Base-by-base conservation (phyloP, 805 yeast species). In the Kodamaea kakaduensis region DNA sequence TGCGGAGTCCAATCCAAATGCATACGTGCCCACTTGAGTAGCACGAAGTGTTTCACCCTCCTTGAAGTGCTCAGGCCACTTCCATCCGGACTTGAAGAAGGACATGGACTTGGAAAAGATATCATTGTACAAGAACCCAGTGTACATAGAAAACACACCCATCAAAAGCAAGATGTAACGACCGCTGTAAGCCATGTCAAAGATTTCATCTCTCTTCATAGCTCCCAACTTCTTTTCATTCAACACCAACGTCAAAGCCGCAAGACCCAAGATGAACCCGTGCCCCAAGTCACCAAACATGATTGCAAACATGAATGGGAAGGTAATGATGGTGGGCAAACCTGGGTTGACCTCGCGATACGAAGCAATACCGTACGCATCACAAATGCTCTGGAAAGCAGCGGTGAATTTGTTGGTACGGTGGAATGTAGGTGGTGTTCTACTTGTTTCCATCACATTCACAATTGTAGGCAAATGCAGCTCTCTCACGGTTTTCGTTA, bases 211-310 rank as follows among this genome's bases (percentile, higher is more conserved):
- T 48, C 81, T 71, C 38, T 62, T 57, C 73, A 77, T 72, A 17
- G 61, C 60, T 16, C 67, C 74, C 35, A 81, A 65, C 25, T 57
- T 55, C 36, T 55, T 58, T 53, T 82, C 88, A 41, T 76, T 75
- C 27, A 67, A 49, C 7, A 81, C 81, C 40, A 82, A 56, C 3
- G 61, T 52, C 13, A 68, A 43, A 9, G 84, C 84, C 14, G 76
- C 80, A 45, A 78, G 53, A 19, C 73, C 55, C 51, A 82, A 61
- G 37, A 82, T 63, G 38, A 78, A 59, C n/a, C 89, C 89, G 52
- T 82, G 89, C 8, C 89, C 89, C 44, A 81, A 62, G 61, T 82
- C 89, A 61, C 89, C 89, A 61, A 82, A 82, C 89, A 82, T 82
- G 43, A 82, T 78, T 12, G 89, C 87, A 61, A 82, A 82, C 85